These are phyloP conservation scores for Ensete glaucum DNA, from an alignment of 176 grass and related monocot species.

Conservation along the genomic window DNA sequence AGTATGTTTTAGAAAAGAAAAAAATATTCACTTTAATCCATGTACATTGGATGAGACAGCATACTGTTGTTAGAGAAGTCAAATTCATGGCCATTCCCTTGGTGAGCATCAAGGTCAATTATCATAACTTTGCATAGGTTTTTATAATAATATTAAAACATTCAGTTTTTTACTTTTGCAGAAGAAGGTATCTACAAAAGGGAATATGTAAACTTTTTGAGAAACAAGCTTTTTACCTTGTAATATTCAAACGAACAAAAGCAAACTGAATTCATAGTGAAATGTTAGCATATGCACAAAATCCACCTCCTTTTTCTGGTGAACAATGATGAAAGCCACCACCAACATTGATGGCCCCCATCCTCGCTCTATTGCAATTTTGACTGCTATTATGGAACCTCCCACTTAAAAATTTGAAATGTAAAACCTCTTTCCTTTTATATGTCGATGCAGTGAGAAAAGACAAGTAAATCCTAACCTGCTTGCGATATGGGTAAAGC, in stretches of 20 bases:
- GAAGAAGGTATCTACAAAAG: background rate
- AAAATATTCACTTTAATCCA: background rate
- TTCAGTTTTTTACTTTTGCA: background rate
- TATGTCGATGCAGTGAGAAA: background rate
- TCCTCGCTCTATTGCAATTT: constrained; percentile 76
- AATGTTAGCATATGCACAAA: constrained; percentile 76
- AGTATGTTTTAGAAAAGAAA: background rate
- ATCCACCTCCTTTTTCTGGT: constrained; percentile 63
- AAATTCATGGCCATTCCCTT: constrained; percentile 94
- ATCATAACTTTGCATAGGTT: constrained; percentile 68
- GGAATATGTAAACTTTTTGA: background rate
- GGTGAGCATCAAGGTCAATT: constrained; percentile 97
- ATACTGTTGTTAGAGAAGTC: constrained; percentile 83
- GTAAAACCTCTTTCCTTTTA: background rate
- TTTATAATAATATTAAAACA: background rate
- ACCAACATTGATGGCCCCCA: constrained; percentile 84
- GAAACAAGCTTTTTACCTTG: constrained; percentile 29
- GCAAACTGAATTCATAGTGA: constrained; percentile 63
- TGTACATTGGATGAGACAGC: constrained; percentile 5
- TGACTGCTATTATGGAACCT: constrained; percentile 69
- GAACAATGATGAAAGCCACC: constrained; percentile 98
- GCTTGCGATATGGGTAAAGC: constrained; percentile 66
- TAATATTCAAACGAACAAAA: constrained; percentile 51
- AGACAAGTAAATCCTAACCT: constrained; percentile 27
- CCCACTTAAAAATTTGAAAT: constrained; percentile 39